These are phyloP conservation scores for Botrytis tulipae DNA, from an alignment of 2,329 filamentous ascomycete genomes.

Conservation along the genomic window DNA sequence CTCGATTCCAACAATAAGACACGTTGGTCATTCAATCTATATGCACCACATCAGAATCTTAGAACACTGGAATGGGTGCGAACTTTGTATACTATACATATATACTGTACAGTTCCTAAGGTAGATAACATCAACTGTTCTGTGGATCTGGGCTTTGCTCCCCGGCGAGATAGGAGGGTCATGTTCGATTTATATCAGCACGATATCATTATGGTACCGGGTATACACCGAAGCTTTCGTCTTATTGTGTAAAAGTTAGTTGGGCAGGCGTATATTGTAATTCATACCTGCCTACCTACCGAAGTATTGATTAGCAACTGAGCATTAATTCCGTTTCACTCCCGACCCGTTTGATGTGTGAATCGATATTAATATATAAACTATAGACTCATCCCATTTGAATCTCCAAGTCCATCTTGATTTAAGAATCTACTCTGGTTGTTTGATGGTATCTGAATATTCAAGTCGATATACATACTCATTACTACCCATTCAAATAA, in stretches of 20 bases:
- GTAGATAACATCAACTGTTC: neutral
- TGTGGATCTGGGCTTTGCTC: neutral
- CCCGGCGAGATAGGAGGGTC: neutral
- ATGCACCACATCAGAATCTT: neutral
- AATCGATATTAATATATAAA: neutral
- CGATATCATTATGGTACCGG: too few species aligned
- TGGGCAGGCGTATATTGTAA: neutral
- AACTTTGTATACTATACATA: neutral
- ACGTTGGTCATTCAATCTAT: neutral
- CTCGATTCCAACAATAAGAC: neutral
- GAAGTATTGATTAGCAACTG: neutral
- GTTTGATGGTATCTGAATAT: neutral
- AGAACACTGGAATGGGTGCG: fast-evolving
- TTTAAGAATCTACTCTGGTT: neutral
- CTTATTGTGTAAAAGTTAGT: neutral
- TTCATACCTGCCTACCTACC: neutral
- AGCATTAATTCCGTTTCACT: too few species aligned
- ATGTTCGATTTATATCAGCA: neutral
- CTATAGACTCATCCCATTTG: neutral
- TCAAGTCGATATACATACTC: neutral
- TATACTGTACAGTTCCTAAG: neutral
- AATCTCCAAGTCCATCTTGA: neutral
- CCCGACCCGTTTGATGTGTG: neutral
- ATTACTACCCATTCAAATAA: neutral
- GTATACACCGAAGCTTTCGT: neutral